These are phyloP conservation scores for Cryptosporidium parvum DNA, from an alignment of 169 alveolate genomes.

Conservation along the genomic window DNA sequence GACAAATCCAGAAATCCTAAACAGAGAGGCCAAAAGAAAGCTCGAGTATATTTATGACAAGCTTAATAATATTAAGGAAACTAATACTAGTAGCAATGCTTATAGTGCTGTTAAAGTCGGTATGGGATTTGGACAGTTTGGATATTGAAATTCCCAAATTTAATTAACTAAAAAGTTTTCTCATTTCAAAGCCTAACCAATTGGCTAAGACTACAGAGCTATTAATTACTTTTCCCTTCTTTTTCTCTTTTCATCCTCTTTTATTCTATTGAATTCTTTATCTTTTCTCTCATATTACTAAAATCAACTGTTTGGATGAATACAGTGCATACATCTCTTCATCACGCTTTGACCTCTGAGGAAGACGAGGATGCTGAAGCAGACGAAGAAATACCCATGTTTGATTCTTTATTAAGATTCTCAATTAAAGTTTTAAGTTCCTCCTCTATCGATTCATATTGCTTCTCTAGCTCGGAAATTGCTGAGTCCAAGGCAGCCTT, in stretches of 20 bases:
- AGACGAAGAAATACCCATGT: background rate
- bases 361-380: constrained; percentile 14
- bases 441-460: constrained; percentile 52
- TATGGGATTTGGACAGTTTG: constrained; percentile 69
- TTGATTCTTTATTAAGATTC: background rate
- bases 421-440: constrained; percentile 49
- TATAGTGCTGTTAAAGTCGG: constrained; percentile 43
- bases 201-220: constrained; percentile 3
- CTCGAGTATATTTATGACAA: constrained; percentile 57
- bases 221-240: background rate
- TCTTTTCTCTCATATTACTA: background rate
- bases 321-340: background rate
- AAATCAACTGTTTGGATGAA: background rate
- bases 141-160: constrained; percentile 2
- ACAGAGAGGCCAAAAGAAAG: constrained; percentile 66
- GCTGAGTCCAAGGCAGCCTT: constrained; percentile 75
- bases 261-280: too few relatives aligned
- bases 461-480: constrained; percentile 63
- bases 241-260: background rate
- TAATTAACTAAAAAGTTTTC: constrained; percentile 19
- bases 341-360: background rate
- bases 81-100: constrained; percentile 13
- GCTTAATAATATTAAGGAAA: constrained; percentile 17
- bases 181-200: background rate
- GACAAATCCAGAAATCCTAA: constrained; percentile 52